Conservation (phyloP, 208 protist species). For the Trypanosomatidae sp. region DNA sequence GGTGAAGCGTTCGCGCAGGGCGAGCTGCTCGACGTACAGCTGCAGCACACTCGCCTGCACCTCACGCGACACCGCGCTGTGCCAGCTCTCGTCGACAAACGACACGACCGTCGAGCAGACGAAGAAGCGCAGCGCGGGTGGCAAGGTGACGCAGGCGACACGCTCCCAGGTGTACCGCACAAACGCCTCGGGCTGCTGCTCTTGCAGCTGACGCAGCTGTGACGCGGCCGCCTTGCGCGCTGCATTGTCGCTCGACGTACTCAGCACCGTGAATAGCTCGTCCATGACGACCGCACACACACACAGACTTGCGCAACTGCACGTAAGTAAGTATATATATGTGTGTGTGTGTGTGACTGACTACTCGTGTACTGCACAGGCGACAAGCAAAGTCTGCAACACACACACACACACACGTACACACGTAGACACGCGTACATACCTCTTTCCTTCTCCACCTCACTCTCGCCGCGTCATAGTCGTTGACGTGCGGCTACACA, state of each 20-base stretch:
- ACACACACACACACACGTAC: neutral
- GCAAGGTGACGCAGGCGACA: conserved; percentile 13
- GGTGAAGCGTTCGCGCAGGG: conserved; percentile 7
- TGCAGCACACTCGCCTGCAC: conserved; percentile 16
- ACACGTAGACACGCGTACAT: neutral
- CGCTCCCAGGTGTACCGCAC: conserved; percentile 34
- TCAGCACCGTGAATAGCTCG: conserved; percentile 24
- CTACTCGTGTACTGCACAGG: neutral
- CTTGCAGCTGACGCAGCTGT: conserved; percentile 40
- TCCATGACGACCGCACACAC: conserved; percentile 51
- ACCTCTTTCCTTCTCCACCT: neutral
- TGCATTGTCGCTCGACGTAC: conserved; percentile 39
- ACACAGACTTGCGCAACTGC: too few relatives aligned
- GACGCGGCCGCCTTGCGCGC: conserved; percentile 29
- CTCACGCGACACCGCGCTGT: conserved; percentile 11
- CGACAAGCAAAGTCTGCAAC: conserved; percentile 1
- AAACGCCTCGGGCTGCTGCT: conserved; percentile 36
- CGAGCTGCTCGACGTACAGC: conserved; percentile 28
- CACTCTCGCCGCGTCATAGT: neutral
- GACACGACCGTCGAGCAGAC: conserved; percentile 24
- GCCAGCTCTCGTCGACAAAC: conserved; percentile 67
- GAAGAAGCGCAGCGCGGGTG: conserved; percentile 47
- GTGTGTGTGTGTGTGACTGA: conserved; percentile 2
- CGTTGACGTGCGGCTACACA: conserved; percentile 7
- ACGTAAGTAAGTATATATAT: too few relatives aligned